Conservation (phyloP, 2,329 filamentous ascomycete genomes). For the Hymenoscyphus repandus region DNA sequence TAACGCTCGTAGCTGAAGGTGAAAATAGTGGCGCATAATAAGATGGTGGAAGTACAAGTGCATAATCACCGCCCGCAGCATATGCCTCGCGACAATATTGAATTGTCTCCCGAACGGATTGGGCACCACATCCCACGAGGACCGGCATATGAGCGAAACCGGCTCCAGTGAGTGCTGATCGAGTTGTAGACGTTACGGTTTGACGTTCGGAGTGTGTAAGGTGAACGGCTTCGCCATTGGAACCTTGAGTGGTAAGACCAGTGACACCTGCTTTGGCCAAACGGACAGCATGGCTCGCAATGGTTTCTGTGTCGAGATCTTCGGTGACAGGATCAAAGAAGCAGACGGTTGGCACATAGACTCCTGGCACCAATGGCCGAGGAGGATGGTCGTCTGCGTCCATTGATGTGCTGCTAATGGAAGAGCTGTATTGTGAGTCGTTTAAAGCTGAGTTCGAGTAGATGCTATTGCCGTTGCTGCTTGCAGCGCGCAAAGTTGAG, state of each 20-base stretch:
- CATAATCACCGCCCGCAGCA: conserved; percentile 59
- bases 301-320: conserved; percentile 59
- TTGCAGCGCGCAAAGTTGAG: conserved; percentile 20
- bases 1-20: conserved; percentile 48
- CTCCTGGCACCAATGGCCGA: conserved; percentile 44
- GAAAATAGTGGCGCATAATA: conserved; percentile 60
- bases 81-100: conserved; percentile 58
- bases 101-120: conserved; percentile 62
- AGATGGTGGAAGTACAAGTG: conserved; percentile 60
- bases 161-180: conserved; percentile 52
- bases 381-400: conserved; percentile 29
- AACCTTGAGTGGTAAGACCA: conserved; percentile 59
- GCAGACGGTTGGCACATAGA: conserved; percentile 70
- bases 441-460: conserved; percentile 32
- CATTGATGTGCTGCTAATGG: conserved; percentile 37
- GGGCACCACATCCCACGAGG: conserved; percentile 61
- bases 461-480: conserved; percentile 27
- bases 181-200: conserved; percentile 53
- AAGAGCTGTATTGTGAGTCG: conserved; percentile 35
- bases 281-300: conserved; percentile 42
- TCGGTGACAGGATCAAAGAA: conserved; percentile 65
- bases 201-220: conserved; percentile 57
- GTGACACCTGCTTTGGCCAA: conserved; percentile 55
- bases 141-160: conserved; percentile 55
- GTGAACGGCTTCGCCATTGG: conserved; percentile 64